Percentiles rank a stretch among this genome's conserved stretches.
phyloP scores from a whole-genome alignment of 257 asterid species.

The Prunella vulgaris region DNA sequence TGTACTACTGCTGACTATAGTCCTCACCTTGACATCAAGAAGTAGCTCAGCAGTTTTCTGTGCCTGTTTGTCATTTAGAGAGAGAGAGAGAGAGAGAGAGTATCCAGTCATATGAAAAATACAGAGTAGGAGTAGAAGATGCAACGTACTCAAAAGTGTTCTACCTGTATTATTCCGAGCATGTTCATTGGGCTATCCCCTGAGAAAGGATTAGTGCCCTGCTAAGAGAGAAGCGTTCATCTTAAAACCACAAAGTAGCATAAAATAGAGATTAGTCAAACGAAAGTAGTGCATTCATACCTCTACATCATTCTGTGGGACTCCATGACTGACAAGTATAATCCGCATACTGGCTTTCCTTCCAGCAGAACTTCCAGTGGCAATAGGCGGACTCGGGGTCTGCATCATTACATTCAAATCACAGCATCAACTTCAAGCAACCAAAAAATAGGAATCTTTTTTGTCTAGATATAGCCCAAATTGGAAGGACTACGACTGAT shows the following conservation, averaged over 20 bases:
- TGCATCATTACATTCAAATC: conserved; percentile 67
- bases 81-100: neutral
- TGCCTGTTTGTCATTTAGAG: conserved; percentile 45
- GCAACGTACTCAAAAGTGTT: neutral
- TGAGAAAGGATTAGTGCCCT: conserved; percentile 40
- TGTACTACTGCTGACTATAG: conserved; percentile 59
- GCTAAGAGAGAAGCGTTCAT: conserved; percentile 7
- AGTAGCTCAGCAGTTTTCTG: conserved; percentile 88
- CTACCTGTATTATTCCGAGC: conserved; percentile 82
- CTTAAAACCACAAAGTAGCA: neutral
- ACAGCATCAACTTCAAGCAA: conserved; percentile 47
- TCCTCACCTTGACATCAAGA: conserved; percentile 66
- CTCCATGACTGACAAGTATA: conserved; percentile 66
- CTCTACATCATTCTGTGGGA: conserved; percentile 43
- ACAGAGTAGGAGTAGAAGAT: neutral
- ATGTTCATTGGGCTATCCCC: conserved; percentile 60
- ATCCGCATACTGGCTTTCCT: conserved; percentile 63
- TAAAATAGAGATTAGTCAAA: neutral
- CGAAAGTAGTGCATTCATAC: conserved; percentile 28
- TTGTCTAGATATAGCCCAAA: conserved; percentile 27
- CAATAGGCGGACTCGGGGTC: conserved; percentile 90
- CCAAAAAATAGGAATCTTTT: conserved; percentile 33
- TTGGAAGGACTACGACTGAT: conserved; percentile 1
- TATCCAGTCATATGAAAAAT: neutral
- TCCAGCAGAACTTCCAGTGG: conserved; percentile 56